Evolutionary conservation across 139 green algal genomes (phyloP).

Genomic region (Trebouxia sp.): DNA sequence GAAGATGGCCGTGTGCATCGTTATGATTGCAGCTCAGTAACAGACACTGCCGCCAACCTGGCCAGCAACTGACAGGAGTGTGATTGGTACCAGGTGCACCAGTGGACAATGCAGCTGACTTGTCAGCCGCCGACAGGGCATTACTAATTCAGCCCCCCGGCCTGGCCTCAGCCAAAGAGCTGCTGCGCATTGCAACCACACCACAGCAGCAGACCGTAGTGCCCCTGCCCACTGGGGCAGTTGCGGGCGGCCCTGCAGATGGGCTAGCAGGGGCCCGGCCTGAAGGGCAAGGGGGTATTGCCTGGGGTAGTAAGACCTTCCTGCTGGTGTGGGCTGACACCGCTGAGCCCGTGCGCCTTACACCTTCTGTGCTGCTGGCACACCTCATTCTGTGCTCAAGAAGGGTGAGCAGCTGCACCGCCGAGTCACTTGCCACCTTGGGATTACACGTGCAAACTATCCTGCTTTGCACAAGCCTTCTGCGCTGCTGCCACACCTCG

Average conservation of each 20-base stretch:
- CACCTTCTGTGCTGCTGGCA: conserved; percentile 33
- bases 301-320: conserved; percentile 12
- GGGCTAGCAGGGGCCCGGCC: neutral
- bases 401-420: neutral
- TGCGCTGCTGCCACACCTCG: too few relatives aligned
- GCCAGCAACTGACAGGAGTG: neutral
- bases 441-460: too few relatives aligned
- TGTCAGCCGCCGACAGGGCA: neutral
- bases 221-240: conserved; percentile 4
- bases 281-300: neutral
- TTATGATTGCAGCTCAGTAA: too few relatives aligned
- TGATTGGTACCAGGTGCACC: neutral
- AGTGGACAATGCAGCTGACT: conserved; percentile 9
- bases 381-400: conserved; percentile 26
- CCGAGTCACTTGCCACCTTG: too few relatives aligned
- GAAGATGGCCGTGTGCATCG: too few relatives aligned
- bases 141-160: conserved; percentile 19
- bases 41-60: too few relatives aligned
- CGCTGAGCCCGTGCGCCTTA: conserved; percentile 9
- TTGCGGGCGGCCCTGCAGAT: neutral
- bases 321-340: conserved; percentile 33
- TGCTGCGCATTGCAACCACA: conserved; percentile 11
- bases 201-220: neutral
- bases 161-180: conserved; percentile 11
- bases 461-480: too few relatives aligned